These are phyloP conservation scores for Aristolochia contorta DNA, from an alignment of 164 flowering plant species.

Conservation along the genomic window DNA sequence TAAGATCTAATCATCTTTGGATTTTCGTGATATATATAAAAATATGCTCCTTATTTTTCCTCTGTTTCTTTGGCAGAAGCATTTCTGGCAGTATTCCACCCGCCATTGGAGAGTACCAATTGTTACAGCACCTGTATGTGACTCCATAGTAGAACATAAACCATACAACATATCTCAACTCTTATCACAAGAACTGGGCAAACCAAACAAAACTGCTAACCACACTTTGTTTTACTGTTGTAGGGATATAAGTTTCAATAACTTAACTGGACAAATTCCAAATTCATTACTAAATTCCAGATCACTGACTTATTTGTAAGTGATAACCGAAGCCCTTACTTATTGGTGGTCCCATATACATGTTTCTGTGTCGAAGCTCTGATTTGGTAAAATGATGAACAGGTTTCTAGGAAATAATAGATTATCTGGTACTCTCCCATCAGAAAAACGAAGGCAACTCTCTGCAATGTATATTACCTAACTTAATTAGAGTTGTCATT, in stretches of 20 bases:
- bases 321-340: neutral
- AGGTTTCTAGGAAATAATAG: slow-evolving; percentile 82
- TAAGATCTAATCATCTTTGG: neutral
- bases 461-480: slow-evolving; percentile 34
- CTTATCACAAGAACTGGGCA: neutral
- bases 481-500: neutral
- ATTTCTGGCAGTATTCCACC: slow-evolving; percentile 57
- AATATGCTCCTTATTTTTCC: neutral
- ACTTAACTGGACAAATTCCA: slow-evolving; percentile 10
- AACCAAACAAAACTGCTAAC: neutral
- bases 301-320: slow-evolving; percentile 10
- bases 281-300: slow-evolving; percentile 8
- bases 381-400: slow-evolving; percentile 3
- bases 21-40: neutral
- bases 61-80: slow-evolving; percentile 26
- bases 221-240: neutral
- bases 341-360: neutral
- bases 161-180: neutral
- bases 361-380: neutral
- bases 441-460: slow-evolving; percentile 33
- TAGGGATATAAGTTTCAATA: slow-evolving; percentile 18
- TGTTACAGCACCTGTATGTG: slow-evolving; percentile 47
- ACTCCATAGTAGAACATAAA: neutral
- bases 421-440: slow-evolving; percentile 48
- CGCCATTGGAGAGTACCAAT: slow-evolving; percentile 33